Base-by-base conservation (phyloP, 2,329 filamentous ascomycete genomes). In the Colletotrichum gloeosporioides region DNA sequence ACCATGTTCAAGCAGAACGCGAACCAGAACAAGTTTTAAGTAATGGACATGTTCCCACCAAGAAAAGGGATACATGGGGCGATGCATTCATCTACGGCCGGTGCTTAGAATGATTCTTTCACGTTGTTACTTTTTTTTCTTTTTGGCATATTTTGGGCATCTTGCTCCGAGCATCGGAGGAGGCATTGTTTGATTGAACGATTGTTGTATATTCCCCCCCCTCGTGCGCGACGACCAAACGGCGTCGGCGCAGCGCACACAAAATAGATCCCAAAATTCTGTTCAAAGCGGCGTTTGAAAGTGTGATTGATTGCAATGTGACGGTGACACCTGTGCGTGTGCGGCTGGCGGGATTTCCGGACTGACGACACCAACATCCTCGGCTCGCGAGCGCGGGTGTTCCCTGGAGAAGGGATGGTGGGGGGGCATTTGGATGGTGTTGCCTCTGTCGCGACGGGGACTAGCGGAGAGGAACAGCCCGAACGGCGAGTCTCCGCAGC, bases 1-100 rank as follows among this genome's bases (percentile, higher is more conserved):
- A 73, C 61, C 55, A 78, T 78, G 78, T 64, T 79, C 57, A 75
- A 77, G 78, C 39, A 65, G 69, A 79, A 79, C 57, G 78, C 78
- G 39, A 76, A 79, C 71, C 78, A 78, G 71, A 62, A 78, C 78
- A 78, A 78, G 65, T 79, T 79, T 63, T 55, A 22, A 34, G 18
- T 31, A 16, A 29, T 29, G 27, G 39, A n/a, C 4, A 16, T 2
- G 6, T 18, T 39, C 39, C 39, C 39, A 49, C 39, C 39, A 32
- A 62, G 59, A 29, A 62, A 62, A 62, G 29, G 29, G 29, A 62
- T 34, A 22, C 22, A 31, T 29, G 22, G 10, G 36, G 22, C 8
- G 15, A 25, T 27, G 36, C 25, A 12, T 32, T 63, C n/a, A 53
- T 63, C 25, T 12, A 70, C 68, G 68, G 68, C 57, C 57, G 67